phyloP scores from a whole-genome alignment of 1,284 basidiomycete species.

The Leccinum fuscescens region DNA sequence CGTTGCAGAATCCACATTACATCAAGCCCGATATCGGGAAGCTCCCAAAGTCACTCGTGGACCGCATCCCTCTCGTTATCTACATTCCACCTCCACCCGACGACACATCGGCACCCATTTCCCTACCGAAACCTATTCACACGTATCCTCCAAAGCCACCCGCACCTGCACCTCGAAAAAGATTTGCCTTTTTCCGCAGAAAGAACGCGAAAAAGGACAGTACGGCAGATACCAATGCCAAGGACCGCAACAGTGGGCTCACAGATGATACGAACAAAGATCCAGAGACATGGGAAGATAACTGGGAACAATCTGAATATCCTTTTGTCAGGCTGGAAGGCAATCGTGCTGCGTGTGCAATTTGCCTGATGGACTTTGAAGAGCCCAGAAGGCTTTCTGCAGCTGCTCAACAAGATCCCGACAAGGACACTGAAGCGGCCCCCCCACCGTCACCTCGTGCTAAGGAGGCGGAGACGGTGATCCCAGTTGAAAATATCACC shows the following conservation, averaged over 20 bases:
- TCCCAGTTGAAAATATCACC: slow-evolving; percentile 40
- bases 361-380: slow-evolving; percentile 80
- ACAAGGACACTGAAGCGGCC: slow-evolving; percentile 14
- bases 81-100: slow-evolving; percentile 78
- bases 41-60: slow-evolving; percentile 63
- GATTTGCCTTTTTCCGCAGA: slow-evolving; percentile 52
- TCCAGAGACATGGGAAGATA: slow-evolving; percentile 52
- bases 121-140: slow-evolving; percentile 45
- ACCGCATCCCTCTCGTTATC: slow-evolving; percentile 75
- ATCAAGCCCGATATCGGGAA: slow-evolving; percentile 77
- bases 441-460: slow-evolving; percentile 10
- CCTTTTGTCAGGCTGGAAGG: slow-evolving; percentile 72
- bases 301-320: slow-evolving; percentile 53
- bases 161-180: slow-evolving; percentile 34
- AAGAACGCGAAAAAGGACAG: slow-evolving; percentile 30
- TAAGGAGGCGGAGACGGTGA: slow-evolving; percentile 22
- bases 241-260: slow-evolving; percentile 21
- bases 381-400: slow-evolving; percentile 53
- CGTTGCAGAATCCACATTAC: slow-evolving; percentile 63
- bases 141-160: slow-evolving; percentile 56
- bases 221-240: slow-evolving; percentile 12
- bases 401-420: slow-evolving; percentile 25
- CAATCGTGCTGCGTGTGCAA: slow-evolving; percentile 77
- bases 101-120: slow-evolving; percentile 38
- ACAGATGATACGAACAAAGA: slow-evolving; percentile 32